Percentiles rank a stretch among this genome's conserved stretches.
These are phyloP conservation scores for Nakazawaea wyomingensis DNA, from an alignment of 805 yeast species.

Conservation along the genomic window DNA sequence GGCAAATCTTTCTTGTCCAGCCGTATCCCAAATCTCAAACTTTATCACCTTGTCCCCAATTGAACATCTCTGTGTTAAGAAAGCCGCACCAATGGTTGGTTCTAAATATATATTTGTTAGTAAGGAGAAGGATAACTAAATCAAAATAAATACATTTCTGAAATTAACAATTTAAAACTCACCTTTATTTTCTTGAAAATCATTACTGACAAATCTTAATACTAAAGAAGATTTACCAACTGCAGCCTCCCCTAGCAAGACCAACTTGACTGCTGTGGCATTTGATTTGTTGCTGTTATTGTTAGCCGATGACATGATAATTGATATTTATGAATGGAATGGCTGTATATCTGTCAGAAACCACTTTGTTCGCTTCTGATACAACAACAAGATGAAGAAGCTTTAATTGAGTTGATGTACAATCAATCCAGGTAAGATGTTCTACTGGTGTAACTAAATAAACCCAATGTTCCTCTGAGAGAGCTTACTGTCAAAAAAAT, in stretches of 20 bases:
- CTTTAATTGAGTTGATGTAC: too few relatives aligned
- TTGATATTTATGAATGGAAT: neutral
- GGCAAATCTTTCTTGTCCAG: constrained; percentile 97
- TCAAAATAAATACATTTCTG: neutral
- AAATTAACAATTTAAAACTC: constrained; percentile 13
- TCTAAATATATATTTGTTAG: constrained; percentile 34
- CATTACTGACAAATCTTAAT: constrained; percentile 87
- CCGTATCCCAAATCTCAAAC: constrained; percentile 95
- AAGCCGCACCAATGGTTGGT: constrained; percentile 98
- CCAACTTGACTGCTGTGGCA: constrained; percentile 78
- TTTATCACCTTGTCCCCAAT: constrained; percentile 84
- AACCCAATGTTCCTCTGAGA: too few relatives aligned
- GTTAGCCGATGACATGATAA: constrained; percentile 1
- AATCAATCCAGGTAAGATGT: too few relatives aligned
- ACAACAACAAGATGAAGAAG: too few relatives aligned
- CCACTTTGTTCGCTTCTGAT: too few relatives aligned
- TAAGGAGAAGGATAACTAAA: neutral
- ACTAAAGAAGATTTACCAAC: constrained; percentile 95
- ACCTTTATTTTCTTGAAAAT: constrained; percentile 88
- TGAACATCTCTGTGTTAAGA: constrained; percentile 87
- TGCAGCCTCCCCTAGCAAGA: constrained; percentile 93
- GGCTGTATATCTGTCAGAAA: too few relatives aligned
- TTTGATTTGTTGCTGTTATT: constrained; percentile 28
- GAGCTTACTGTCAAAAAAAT: too few relatives aligned
- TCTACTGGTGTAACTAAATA: too few relatives aligned